Evolutionary conservation across 176 grass and related monocot genomes (phyloP).

Genomic region (Cenchrus fungigraminus): DNA sequence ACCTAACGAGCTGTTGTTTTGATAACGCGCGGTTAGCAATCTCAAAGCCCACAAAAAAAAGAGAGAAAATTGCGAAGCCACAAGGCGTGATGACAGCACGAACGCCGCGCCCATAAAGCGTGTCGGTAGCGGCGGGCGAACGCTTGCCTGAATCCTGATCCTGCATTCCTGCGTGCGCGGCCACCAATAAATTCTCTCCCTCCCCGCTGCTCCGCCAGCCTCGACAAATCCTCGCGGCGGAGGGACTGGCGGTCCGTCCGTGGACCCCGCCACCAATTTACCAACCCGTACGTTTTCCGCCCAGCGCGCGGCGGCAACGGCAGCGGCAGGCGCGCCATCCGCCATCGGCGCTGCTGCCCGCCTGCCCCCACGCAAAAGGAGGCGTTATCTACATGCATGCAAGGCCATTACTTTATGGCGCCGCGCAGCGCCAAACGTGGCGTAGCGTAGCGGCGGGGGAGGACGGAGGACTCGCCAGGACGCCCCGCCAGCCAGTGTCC

Average conservation of each 20-base stretch:
- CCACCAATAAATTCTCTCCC: neutral
- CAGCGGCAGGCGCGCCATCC: neutral
- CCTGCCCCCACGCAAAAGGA: conserved; percentile 13
- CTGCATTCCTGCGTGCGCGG: conserved; percentile 21
- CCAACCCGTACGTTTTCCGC: conserved; percentile 7
- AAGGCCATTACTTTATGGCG: conserved; percentile 31
- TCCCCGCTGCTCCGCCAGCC: neutral
- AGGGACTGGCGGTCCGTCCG: neutral
- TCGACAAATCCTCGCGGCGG: conserved; percentile 4
- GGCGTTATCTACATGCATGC: conserved; percentile 26
- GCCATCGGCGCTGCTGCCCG: neutral
- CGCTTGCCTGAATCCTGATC: neutral
- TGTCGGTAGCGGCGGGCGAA: conserved; percentile 40
- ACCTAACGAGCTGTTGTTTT: too few species aligned
- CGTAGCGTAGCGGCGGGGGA: conserved; percentile 16
- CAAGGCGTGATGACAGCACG: neutral
- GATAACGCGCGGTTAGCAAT: too few species aligned
- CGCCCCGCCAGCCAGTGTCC: neutral
- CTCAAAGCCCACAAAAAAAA: too few species aligned
- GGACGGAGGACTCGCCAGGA: conserved; percentile 5
- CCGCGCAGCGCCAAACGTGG: conserved; percentile 36
- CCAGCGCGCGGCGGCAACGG: neutral
- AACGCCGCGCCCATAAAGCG: conserved; percentile 6
- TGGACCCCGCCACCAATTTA: neutral
- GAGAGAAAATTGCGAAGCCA: too few species aligned